A percentile compares a stretch with the other conserved stretches of the same genome.
Evolutionary conservation across 495 filamentous ascomycete genomes (phyloP).

Genomic region (Aspergillus leporis): DNA sequence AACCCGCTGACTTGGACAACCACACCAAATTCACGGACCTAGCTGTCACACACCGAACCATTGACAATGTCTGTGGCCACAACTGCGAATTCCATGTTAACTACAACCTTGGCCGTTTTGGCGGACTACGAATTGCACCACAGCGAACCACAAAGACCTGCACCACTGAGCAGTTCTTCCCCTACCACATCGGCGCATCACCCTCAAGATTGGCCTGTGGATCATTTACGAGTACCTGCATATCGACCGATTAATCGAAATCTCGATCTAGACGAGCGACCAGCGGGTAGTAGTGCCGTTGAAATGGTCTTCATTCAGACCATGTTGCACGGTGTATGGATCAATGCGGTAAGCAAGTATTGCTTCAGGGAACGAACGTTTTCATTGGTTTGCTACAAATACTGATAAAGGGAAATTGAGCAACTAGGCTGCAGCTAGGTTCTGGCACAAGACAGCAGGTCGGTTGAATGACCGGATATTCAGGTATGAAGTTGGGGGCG

Average conservation of each 20-base stretch:
- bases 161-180: slow-evolving; percentile 10
- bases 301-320: slow-evolving; percentile 49
- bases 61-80: slow-evolving; percentile 41
- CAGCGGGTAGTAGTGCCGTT: slow-evolving; percentile 39
- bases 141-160: slow-evolving; percentile 20
- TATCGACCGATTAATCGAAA: slow-evolving; percentile 50
- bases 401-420: not conserved
- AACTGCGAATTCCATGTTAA: slow-evolving; percentile 31
- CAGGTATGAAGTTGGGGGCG: slow-evolving; percentile 50
- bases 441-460: slow-evolving; percentile 48
- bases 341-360: slow-evolving; percentile 51
- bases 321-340: slow-evolving; percentile 54
- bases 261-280: slow-evolving; percentile 40
- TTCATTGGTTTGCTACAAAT: no score
- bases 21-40: no score
- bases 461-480: slow-evolving; percentile 45
- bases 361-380: not conserved
- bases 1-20: no score
- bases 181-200: slow-evolving; percentile 13
- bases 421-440: slow-evolving; percentile 30
- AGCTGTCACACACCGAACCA: no score
- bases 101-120: slow-evolving; percentile 33
- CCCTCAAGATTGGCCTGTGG: slow-evolving; percentile 40
- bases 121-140: slow-evolving; percentile 52
- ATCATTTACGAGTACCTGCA: slow-evolving; percentile 50